A percentile compares a stretch with the other conserved stretches of the same genome.
Evolutionary conservation across 768 basidiomycete species (phyloP).

Genomic region (Asterophora lycoperdoides): DNA sequence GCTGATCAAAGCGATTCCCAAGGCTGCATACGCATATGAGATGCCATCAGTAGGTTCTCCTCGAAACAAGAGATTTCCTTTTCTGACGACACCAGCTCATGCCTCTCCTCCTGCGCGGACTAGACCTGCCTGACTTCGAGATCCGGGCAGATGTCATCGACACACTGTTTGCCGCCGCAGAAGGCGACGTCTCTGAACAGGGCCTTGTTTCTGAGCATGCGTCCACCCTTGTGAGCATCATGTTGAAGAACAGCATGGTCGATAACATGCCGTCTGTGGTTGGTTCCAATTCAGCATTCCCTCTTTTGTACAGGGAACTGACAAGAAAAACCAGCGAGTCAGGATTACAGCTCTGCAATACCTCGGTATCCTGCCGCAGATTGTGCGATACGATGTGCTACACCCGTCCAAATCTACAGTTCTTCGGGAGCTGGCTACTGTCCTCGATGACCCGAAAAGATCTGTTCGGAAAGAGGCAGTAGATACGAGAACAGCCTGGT

Average conservation of each 20-base stretch:
- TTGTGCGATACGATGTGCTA: slow-evolving; percentile 78
- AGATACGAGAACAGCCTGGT: slow-evolving; percentile 62
- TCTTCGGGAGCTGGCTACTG: slow-evolving; percentile 67
- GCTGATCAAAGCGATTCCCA: slow-evolving; percentile 76
- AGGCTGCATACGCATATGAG: slow-evolving; percentile 64
- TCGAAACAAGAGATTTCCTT: not conserved
- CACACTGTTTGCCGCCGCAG: slow-evolving; percentile 67
- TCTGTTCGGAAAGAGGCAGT: slow-evolving; percentile 86
- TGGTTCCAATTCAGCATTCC: slow-evolving; percentile 16
- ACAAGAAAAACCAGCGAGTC: slow-evolving; percentile 50
- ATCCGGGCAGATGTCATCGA: slow-evolving; percentile 80
- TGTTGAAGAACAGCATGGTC: slow-evolving; percentile 62
- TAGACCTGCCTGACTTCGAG: slow-evolving; percentile 69
- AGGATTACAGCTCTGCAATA: slow-evolving; percentile 73
- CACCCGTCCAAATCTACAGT: slow-evolving; percentile 76
- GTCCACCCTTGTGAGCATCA: slow-evolving; percentile 58
- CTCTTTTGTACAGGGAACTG: not conserved
- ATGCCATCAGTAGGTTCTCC: slow-evolving; percentile 50
- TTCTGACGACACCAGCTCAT: slow-evolving; percentile 54
- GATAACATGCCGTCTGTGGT: slow-evolving; percentile 55
- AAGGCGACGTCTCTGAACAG: slow-evolving; percentile 47
- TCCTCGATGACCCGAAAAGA: slow-evolving; percentile 86
- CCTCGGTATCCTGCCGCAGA: slow-evolving; percentile 66
- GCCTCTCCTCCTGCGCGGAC: slow-evolving; percentile 80
- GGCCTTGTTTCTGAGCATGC: slow-evolving; percentile 64